Conservation (phyloP, 352 stramenopile species). For the Phytopythium mirpurense region DNA sequence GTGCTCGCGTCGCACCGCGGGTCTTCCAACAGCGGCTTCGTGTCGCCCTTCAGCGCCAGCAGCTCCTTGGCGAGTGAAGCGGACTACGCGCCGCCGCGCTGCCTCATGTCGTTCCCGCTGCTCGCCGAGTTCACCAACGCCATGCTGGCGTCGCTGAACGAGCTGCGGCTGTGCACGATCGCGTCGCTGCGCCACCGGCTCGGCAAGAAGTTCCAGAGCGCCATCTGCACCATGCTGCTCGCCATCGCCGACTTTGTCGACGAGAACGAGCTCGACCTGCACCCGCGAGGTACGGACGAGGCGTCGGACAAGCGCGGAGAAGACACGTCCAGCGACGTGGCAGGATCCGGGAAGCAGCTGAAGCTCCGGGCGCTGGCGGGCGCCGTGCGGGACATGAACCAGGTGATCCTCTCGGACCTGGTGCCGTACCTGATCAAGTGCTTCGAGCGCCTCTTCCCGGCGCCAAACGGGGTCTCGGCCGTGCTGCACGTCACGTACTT, state of each 20-base stretch:
- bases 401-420: slow-evolving; percentile 54
- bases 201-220: slow-evolving; percentile 47
- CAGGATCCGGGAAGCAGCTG: slow-evolving; percentile 9
- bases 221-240: slow-evolving; percentile 42
- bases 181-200: slow-evolving; percentile 53
- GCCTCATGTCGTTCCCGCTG: slow-evolving; percentile 86
- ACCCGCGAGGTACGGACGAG: background rate
- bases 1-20: slow-evolving; percentile 68
- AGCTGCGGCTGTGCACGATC: slow-evolving; percentile 76
- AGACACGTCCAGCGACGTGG: background rate
- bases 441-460: slow-evolving; percentile 63
- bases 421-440: slow-evolving; percentile 68
- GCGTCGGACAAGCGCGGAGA: slow-evolving; percentile 8
- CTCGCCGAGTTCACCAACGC: slow-evolving; percentile 83
- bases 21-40: slow-evolving; percentile 10
- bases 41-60: slow-evolving; percentile 7
- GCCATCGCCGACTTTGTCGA: slow-evolving; percentile 47
- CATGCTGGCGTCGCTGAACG: slow-evolving; percentile 74
- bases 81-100: slow-evolving; percentile 62
- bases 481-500: slow-evolving; percentile 21
- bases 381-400: slow-evolving; percentile 45
- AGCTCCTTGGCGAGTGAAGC: slow-evolving; percentile 16
- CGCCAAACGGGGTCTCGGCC: slow-evolving; percentile 14
- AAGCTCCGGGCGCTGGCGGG: slow-evolving; percentile 28
- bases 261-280: slow-evolving; percentile 43